A percentile compares a stretch with the other conserved stretches of the same genome.
phyloP scores from a whole-genome alignment of 2,329 filamentous ascomycete genomes.

The Conoideocrella luteorostrata region DNA sequence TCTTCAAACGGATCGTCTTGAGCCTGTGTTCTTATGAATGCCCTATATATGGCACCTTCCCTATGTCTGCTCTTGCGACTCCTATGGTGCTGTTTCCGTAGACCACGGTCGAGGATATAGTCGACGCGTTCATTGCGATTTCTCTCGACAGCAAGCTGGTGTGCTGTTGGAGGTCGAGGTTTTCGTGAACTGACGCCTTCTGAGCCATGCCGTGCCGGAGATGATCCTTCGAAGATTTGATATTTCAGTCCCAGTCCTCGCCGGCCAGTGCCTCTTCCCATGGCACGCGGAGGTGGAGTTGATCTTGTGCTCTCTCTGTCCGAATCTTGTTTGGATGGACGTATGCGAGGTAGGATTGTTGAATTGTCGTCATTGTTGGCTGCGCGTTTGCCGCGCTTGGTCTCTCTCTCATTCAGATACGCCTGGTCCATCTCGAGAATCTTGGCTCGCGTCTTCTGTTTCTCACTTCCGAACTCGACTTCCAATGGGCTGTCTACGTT shows the following conservation, averaged over 20 bases:
- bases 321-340: constrained; percentile 54
- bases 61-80: constrained; percentile 55
- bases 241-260: constrained; percentile 44
- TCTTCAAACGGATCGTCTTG: constrained; percentile 53
- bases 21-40: constrained; percentile 56
- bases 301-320: constrained; percentile 39
- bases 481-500: constrained; percentile 71
- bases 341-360: constrained; percentile 55
- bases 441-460: constrained; percentile 66
- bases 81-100: constrained; percentile 59
- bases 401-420: constrained; percentile 55
- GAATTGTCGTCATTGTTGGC: constrained; percentile 45
- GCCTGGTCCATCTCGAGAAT: constrained; percentile 72
- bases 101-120: constrained; percentile 69
- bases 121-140: constrained; percentile 76
- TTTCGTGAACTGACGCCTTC: constrained; percentile 55
- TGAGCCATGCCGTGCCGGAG: constrained; percentile 47
- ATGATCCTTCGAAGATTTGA: constrained; percentile 54
- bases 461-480: constrained; percentile 62
- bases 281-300: constrained; percentile 32
- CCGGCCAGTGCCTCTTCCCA: constrained; percentile 18
- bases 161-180: constrained; percentile 69
- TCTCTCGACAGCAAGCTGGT: constrained; percentile 74
- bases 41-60: constrained; percentile 61
- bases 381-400: constrained; percentile 45